phyloP scores from a whole-genome alignment of 176 grass and related monocot genomes.

The Aechmea fasciata region DNA sequence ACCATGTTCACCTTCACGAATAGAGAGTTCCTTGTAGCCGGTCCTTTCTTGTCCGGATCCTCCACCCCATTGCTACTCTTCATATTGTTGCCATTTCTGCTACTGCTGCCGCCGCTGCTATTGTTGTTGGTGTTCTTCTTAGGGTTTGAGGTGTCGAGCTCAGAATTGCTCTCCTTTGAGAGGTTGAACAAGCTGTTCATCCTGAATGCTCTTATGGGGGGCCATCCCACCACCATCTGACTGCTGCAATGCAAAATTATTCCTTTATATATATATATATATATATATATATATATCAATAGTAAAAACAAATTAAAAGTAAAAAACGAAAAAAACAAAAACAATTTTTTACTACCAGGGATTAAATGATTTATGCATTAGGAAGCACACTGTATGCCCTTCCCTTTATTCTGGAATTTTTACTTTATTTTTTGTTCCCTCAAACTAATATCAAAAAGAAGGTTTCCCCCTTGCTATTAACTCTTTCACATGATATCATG shows the following conservation, averaged over 20 bases:
- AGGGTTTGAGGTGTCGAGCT: background rate
- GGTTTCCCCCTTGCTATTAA: too few species aligned
- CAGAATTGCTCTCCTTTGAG: constrained; percentile 13
- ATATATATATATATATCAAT: too few species aligned
- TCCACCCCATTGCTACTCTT: background rate
- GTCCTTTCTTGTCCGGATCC: constrained; percentile 1
- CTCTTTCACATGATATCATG: too few species aligned
- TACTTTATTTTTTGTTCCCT: too few species aligned
- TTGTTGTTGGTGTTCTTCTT: constrained; percentile 19
- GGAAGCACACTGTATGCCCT: too few species aligned
- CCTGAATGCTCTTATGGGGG: constrained; percentile 34
- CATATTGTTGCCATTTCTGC: background rate
- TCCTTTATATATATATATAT: too few species aligned
- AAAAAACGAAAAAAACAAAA: background rate
- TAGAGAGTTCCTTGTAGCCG: background rate
- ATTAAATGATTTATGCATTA: background rate
- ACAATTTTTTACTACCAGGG: background rate
- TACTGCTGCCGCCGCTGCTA: background rate
- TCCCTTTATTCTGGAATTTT: too few species aligned
- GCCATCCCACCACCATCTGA: constrained; percentile 40
- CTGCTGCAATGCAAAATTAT: constrained; percentile 13
- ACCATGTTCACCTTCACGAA: constrained; percentile 45
- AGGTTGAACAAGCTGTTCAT: constrained; percentile 45
- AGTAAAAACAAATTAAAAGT: background rate
- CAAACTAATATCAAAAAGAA: too few species aligned